phyloP scores from a whole-genome alignment of 2,329 filamentous ascomycete species.

The Colletotrichum salicis region DNA sequence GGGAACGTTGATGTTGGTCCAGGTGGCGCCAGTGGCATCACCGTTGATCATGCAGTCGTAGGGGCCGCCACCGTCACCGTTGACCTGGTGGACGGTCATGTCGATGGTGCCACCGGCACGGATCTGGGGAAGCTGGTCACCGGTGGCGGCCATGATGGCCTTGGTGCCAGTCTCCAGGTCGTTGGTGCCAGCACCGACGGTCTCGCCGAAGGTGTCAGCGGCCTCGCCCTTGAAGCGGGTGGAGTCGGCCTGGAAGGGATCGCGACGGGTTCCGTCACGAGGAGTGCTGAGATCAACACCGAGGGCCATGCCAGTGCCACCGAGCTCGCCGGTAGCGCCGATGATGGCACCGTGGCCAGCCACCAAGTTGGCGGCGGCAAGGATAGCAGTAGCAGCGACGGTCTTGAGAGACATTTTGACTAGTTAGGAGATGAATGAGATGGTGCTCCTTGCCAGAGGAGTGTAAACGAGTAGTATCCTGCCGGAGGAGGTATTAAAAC shows the following conservation, averaged over 20 bases:
- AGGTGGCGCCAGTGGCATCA: conserved; percentile 62
- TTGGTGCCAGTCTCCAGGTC: conserved; percentile 65
- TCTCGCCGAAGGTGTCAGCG: conserved; percentile 67
- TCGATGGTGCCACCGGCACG: conserved; percentile 63
- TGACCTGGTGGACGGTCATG: conserved; percentile 59
- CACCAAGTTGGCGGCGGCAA: conserved; percentile 65
- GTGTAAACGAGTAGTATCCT: conserved; percentile 30
- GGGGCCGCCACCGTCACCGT: conserved; percentile 45
- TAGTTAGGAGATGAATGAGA: conserved; percentile 2
- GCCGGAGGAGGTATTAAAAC: conserved; percentile 29
- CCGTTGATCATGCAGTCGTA: conserved; percentile 69
- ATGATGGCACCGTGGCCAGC: conserved; percentile 71
- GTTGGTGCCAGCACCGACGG: conserved; percentile 66
- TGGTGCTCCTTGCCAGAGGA: conserved; percentile 34
- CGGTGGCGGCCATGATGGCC: conserved; percentile 67
- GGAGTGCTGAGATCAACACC: conserved; percentile 65
- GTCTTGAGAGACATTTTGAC: conserved; percentile 46
- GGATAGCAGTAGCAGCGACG: conserved; percentile 55
- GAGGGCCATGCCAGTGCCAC: conserved; percentile 64
- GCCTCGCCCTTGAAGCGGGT: conserved; percentile 68
- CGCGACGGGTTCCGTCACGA: conserved; percentile 68
- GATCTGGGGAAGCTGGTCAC: conserved; percentile 68
- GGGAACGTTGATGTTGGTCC: conserved; percentile 61
- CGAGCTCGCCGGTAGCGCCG: conserved; percentile 65
- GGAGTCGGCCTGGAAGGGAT: conserved; percentile 72